phyloP scores from a whole-genome alignment of 495 filamentous ascomycete genomes.

The Niebla homalea region DNA sequence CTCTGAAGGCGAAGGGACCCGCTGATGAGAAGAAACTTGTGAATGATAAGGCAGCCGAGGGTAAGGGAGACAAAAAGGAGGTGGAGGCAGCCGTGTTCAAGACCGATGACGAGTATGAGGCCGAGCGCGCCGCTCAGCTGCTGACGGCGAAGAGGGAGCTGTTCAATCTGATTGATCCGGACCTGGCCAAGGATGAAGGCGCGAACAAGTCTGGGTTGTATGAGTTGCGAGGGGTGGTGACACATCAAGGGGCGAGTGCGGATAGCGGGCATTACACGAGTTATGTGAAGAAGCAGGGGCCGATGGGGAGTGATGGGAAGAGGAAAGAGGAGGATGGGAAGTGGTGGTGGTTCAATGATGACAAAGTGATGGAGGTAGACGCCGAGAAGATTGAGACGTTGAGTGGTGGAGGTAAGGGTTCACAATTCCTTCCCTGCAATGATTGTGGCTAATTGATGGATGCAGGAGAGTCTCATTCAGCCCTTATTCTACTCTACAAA shows the following conservation, averaged over 20 bases:
- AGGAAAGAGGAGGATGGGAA: constrained; percentile 71
- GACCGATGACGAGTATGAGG: constrained; percentile 84
- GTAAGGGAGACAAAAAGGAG: constrained; percentile 45
- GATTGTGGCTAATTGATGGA: not conserved
- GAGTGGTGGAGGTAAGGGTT: constrained; percentile 65
- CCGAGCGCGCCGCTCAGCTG: constrained; percentile 61
- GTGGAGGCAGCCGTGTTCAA: constrained; percentile 71
- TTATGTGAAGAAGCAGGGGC: constrained; percentile 82
- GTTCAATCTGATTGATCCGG: constrained; percentile 54
- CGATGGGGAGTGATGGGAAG: constrained; percentile 52
- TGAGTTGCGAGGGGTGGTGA: constrained; percentile 85
- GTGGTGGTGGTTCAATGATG: constrained; percentile 99
- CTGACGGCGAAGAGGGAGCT: constrained; percentile 73
- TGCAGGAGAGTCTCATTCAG: constrained; percentile 78
- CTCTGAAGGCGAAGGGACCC: constrained; percentile 37
- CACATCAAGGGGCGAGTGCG: constrained; percentile 93
- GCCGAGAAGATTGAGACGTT: constrained; percentile 81
- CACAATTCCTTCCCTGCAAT: not conserved
- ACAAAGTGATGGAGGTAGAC: constrained; percentile 89
- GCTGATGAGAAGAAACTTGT: constrained; percentile 37
- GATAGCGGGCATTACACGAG: constrained; percentile 97
- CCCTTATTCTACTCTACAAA: constrained; percentile 81
- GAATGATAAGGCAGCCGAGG: constrained; percentile 37
- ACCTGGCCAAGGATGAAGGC: constrained; percentile 59
- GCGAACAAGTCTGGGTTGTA: constrained; percentile 89